Base-by-base conservation (phyloP, 495 filamentous ascomycete species). In the Lindgomyces ingoldianus region DNA sequence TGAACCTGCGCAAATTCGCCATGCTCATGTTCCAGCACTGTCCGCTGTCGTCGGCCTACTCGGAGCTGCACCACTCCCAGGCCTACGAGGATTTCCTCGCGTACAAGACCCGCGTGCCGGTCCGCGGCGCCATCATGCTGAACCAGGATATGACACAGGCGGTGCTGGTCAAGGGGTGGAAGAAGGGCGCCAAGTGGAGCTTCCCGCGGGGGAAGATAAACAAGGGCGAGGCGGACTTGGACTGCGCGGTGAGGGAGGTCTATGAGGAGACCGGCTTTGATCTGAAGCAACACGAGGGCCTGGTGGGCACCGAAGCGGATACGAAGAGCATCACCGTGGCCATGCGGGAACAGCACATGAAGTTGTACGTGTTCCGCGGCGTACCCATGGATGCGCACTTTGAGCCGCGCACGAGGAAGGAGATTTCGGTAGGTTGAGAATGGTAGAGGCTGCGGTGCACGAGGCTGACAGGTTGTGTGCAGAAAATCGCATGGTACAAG, bases 171-270 rank as follows among this genome's bases (percentile, higher is more conserved):
- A 94, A 96, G 71, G 95, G 94, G 24, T 98, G 92, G 89, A 98
- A 97, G 81, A 97, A 96, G 72, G 88, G 89, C 14, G 87, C 93
- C 4, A 93, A 87, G 69, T 98, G 95, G 95, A 96, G 92, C 71
- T 98, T 98, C 60, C 94, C 94, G 0, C 76, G 94, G 39, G 94
- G 94, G 6, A 98, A 98, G 75, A 97, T 98, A 75, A 96, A 97
- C 75, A 93, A 93, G 77, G 89, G 93, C 70, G 94, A 98, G 77
- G 86, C 87, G 46, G 93, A 98, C 64, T 76, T 96, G 39, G 90
- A 90, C 63, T 98, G 94, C 73, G 94, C 94, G 9, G 83, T 96
- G 22, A 85, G 94, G 52, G 94, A 98, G 69, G 91, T 96, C 0
- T 93, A 91, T 61, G 94, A 98, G 71, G 94, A 98, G 76, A 98